Base-by-base conservation (phyloP, 495 filamentous ascomycete species). In the Xylaria castorea region DNA sequence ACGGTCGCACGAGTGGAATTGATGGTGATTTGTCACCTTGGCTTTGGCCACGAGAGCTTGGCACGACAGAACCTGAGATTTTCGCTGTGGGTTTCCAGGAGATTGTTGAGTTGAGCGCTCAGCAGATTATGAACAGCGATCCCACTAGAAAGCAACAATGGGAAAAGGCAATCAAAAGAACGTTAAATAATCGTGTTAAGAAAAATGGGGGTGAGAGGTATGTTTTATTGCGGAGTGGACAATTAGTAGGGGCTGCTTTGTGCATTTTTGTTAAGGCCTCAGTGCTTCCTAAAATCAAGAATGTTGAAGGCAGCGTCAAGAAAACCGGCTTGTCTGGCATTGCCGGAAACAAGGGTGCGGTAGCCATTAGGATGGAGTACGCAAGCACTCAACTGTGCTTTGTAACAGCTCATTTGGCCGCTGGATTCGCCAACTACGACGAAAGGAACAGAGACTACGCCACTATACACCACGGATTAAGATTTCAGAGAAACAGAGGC, bases 51-150 rank as follows among this genome's bases (percentile, higher is more conserved):
- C 70, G 76, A 22, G 80, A 86, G 63, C 74, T 89, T 2, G 85
- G 85, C 38, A 73, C 78, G 9, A 80, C 83, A 27, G 86, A 89
- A 55, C 93, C 97, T 27, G 90, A 94, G 61, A 92, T 99, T 44
- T 89, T 97, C 64, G 94, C 90, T 11, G 90, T 97, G 38, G 96
- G 94, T 0, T 98, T 99, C 75, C 96, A 99, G 76, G 96, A 99
- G 83, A 98, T 99, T 67, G 97, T 99, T 20, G 91, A 95, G 77
- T 86, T 99, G 18, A 97, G 93, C 76, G 95, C 97, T 22, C 95
- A 98, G 80, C 97, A 99, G 77, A 98, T 99, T 77, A 98, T 99
- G 94, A 97, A 96, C 66, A 98, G 94, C 50, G 95, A 98, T 84
- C 96, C 97, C 30, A 88, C 88, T 11, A 89, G 92, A 69, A 91